Evolutionary conservation across 352 stramenopile genomes (phyloP), one percentile per base, ranked within the genome.

Genomic region (Pythium phragmitis): DNA sequence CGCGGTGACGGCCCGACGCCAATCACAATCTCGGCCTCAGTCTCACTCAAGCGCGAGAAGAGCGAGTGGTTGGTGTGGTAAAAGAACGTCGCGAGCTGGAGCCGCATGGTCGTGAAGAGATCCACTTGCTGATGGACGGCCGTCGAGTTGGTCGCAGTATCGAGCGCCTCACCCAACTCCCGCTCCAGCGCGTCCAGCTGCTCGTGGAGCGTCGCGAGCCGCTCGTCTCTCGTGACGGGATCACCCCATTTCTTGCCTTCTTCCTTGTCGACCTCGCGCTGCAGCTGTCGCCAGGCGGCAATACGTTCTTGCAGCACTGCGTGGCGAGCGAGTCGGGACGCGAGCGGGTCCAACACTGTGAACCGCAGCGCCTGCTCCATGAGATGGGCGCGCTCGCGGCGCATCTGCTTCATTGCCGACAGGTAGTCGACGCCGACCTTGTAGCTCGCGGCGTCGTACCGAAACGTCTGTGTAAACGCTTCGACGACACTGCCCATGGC

Each of bases 321-420:
- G 66, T 91, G 75, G 16, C 70, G 72, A 34, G 88, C 73, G 39
- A 94, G 71, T 8, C 71, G 75, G 16, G 74, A 72, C 45, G 76
- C 63, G 4, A 94, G 53, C 8, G 85, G 82, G 53, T 91, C 82
- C 49, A 92, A 23, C 16, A 91, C 78, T 1, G 82, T 94, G 65
- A 94, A 91, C 13, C 81, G 77, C 49, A 94, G 77, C 4, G 85
- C 86, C 62, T 92, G 85, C 41, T 94, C 82, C 75, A 91, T 79
- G 45, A 79, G 69, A 23, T 92, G 77, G 0, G 74, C 82, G 26
- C 82, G 69, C 43, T 85, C 69, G 39, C 64, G 72, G n/a, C 80
- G 72, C 61, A 92, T 80, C 42, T 73, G 63, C 54, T 81, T 86
- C 67, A 86, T 78, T 23, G 69, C 65, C 7, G 76, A 50, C 45